Base-by-base conservation (phyloP, 257 asterid species). In the Nicotiana undulata region DNA sequence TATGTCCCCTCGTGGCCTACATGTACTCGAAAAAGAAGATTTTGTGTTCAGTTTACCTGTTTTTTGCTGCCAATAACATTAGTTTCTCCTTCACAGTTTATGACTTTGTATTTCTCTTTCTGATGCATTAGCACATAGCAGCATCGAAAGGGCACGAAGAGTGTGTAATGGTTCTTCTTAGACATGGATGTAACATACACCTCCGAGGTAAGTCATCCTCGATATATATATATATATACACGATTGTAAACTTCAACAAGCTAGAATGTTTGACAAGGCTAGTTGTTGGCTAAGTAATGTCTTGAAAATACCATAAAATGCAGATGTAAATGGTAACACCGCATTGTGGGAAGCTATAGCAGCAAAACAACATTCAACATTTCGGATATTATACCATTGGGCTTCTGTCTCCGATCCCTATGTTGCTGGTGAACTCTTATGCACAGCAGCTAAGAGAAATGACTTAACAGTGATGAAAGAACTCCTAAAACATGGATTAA, bases 131-230 rank as follows among this genome's bases (percentile, higher is more conserved):
- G 99, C 99, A 93, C 67, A 91, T 95, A 82, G 98, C 99, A 15
- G 96, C 95, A 59, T 77, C 92, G 2, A 90, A 87, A 83, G 99
- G 99, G 82, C 91, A 92, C 37, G 97, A 93, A 89, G 99, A 93
- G 61, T 93, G 98, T 46, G 96, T 93, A 0, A 85, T 88, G 77
- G 93, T 92, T 76, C 97, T 95, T 75, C 98, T 93, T 53, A 95
- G 94, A 85, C 97, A 93, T 76, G 97, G 87, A 4, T 92, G 97
- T 26, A 92, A 92, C 88, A 79, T 92, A 51, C 91, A 92, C 84
- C 87, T 95, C 13, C 89, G 84, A 85, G 97, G 98, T 89, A 89
- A 40, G 65, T 49, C 78, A 24, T 49, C 61, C 15, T 49, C 44
- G 8, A 24, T 49, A 26, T 74, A 15, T 74, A n/a, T n/a, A n/a